Base-by-base conservation (phyloP, 345 rosid genomes). In the Rubroshorea leprosula region DNA sequence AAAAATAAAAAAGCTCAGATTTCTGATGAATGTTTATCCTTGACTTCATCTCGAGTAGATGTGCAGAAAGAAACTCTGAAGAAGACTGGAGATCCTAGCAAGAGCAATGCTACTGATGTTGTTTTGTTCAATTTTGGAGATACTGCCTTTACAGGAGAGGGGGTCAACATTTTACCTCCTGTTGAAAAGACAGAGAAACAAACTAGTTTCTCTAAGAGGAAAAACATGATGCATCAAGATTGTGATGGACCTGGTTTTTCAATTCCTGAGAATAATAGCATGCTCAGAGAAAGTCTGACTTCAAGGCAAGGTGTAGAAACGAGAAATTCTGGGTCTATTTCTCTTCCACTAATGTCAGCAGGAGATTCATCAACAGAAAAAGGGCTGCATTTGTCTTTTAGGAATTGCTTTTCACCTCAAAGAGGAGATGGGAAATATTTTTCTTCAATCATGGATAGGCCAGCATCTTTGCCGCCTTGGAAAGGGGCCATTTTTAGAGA, bases 131-230 rank as follows among this genome's bases (percentile, higher is more conserved):
- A 60, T 66, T 55, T 72, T 6, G 63, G 43, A 17, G 56, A 55
- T 10, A 54, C 72, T 63, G 59, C 59, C 64, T 27, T 57, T 63
- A 51, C 59, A 7, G 61, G 77, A 57, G 69, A 65, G 72, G 90
- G 62, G 70, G 58, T 44, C 19, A 61, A 53, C 64, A 45, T 73
- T 57, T 61, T 72, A 50, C 72, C 4, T 29, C 35, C 75, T 54
- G 61, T 62, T 24, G 74, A 58, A 54, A 76, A 69, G 59, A 60
- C 65, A 29, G 83, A 83, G 60, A 71, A 55, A n/a, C n/a, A n/a
- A 65, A 69, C 65, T 26, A 47, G 57, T 54, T 59, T 64, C 62
- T 68, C 61, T 39, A 79, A 67, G 73, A 84, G 70, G 78, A 87
- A 82, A 76, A 63, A 61, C 53, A 80, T 82, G 74, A 71, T 67